phyloP scores from a whole-genome alignment of 2,329 filamentous ascomycete genomes.

The Trichoderma hamatum region DNA sequence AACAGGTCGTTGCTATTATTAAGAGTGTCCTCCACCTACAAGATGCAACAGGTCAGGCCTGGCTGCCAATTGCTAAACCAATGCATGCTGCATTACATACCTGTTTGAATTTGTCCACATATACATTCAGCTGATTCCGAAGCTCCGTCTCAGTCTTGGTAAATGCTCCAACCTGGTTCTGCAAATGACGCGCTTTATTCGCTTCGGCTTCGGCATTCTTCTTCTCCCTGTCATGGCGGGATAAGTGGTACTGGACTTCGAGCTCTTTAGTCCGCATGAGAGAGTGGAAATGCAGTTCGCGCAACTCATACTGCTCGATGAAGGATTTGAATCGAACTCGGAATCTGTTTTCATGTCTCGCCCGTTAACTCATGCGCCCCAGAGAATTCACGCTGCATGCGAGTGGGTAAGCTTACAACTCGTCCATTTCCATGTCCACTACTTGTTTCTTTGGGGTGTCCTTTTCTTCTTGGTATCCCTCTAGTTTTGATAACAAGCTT shows the following conservation, averaged over 20 bases:
- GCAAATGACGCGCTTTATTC: slow-evolving; percentile 79
- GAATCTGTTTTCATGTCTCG: slow-evolving; percentile 57
- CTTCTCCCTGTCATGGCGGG: slow-evolving; percentile 85
- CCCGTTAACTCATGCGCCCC: not conserved
- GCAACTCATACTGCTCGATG: slow-evolving; percentile 93
- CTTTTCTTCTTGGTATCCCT: slow-evolving; percentile 85
- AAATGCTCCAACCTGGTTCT: slow-evolving; percentile 90
- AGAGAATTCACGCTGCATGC: not conserved
- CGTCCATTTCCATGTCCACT: slow-evolving; percentile 85
- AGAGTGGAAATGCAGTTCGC: slow-evolving; percentile 91
- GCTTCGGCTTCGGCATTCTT: slow-evolving; percentile 84
- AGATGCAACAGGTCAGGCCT: slow-evolving; percentile 30
- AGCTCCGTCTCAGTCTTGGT: slow-evolving; percentile 95
- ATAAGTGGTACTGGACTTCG: slow-evolving; percentile 89
- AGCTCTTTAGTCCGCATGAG: slow-evolving; percentile 92
- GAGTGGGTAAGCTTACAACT: slow-evolving; percentile 65
- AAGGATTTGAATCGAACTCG: slow-evolving; percentile 91
- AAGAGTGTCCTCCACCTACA: slow-evolving; percentile 92
- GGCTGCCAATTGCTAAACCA: not conserved
- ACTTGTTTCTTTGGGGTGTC: slow-evolving; percentile 79
- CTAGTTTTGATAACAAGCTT: slow-evolving; percentile 77
- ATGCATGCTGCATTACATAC: slow-evolving; percentile 54
- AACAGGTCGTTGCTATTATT: slow-evolving; percentile 99
- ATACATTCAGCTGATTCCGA: slow-evolving; percentile 93
- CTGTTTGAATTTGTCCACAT: slow-evolving; percentile 99